Conservation (phyloP, 2,329 filamentous ascomycete species). For the Cladosporium sp. region DNA sequence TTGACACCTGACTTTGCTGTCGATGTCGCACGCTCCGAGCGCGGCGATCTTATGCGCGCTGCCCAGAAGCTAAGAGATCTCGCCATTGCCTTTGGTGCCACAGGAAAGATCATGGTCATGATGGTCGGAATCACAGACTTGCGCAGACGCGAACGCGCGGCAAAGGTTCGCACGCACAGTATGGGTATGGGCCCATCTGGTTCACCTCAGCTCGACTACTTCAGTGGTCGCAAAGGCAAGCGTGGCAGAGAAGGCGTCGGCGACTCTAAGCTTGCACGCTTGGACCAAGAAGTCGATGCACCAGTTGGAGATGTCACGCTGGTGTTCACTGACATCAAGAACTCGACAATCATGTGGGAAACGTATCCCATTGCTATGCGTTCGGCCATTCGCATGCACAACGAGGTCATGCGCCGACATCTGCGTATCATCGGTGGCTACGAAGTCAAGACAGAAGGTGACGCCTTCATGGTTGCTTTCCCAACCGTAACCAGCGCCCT, state of each 20-base stretch:
- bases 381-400: constrained; percentile 95
- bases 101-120: constrained; percentile 98
- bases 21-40: constrained; percentile 84
- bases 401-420: constrained; percentile 93
- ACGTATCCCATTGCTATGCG: constrained; percentile 93
- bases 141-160: constrained; percentile 79
- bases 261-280: constrained; percentile 81
- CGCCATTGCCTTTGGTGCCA: constrained; percentile 92
- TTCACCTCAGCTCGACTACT: constrained; percentile 66
- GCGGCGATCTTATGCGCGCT: constrained; percentile 88
- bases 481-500: constrained; percentile 92
- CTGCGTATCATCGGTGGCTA: constrained; percentile 92
- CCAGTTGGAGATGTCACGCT: constrained; percentile 89
- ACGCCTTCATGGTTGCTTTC: constrained; percentile 99
- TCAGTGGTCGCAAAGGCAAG: constrained; percentile 65
- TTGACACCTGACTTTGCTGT: constrained; percentile 86
- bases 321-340: constrained; percentile 99
- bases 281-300: constrained; percentile 87
- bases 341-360: constrained; percentile 94
- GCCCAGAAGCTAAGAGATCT: constrained; percentile 92
- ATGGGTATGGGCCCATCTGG: constrained; percentile 81
- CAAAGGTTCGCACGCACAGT: constrained; percentile 73
- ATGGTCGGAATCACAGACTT: constrained; percentile 91
- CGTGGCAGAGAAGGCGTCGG: constrained; percentile 60
- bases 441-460: constrained; percentile 99